Evolutionary conservation across 1,139 yeast genomes (phyloP).

Genomic region (Zygotorulaspora mrakii): DNA sequence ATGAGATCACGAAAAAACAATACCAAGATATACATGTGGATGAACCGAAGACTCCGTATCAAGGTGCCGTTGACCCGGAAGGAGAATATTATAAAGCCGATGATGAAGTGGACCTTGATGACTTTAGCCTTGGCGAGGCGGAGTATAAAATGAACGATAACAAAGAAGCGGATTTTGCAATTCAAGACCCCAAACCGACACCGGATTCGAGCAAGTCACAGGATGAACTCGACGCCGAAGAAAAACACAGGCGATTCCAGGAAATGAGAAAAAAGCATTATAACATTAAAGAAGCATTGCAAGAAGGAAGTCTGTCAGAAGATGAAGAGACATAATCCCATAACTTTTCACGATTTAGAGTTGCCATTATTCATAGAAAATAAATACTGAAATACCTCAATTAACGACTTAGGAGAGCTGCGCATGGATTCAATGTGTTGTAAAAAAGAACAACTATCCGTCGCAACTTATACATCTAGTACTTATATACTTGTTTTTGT

Average conservation of each 20-base stretch:
- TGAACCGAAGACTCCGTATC: slow-evolving; percentile 97
- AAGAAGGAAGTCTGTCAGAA: slow-evolving; percentile 28
- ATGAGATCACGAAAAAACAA: slow-evolving; percentile 46
- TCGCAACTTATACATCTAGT: too few relatives aligned
- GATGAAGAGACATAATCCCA: slow-evolving; percentile 28
- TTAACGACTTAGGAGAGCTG: slow-evolving; percentile 3
- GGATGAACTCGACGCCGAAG: slow-evolving; percentile 44
- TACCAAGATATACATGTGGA: slow-evolving; percentile 53
- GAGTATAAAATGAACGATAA: slow-evolving; percentile 35
- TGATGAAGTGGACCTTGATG: slow-evolving; percentile 54
- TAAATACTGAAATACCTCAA: background rate
- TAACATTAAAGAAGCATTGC: slow-evolving; percentile 61
- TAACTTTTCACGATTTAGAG: too few relatives aligned
- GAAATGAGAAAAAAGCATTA: slow-evolving; percentile 75
- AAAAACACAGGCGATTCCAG: slow-evolving; percentile 60
- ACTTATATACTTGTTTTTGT: too few relatives aligned
- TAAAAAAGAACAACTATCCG: too few relatives aligned
- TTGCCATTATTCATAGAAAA: background rate
- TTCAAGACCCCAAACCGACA: slow-evolving; percentile 22
- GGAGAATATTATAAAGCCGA: slow-evolving; percentile 79
- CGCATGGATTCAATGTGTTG: too few relatives aligned
- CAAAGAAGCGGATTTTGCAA: too few relatives aligned
- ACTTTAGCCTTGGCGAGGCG: slow-evolving; percentile 55
- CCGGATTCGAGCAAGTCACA: slow-evolving; percentile 23
- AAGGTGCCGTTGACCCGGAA: slow-evolving; percentile 83